Percentiles rank a stretch among this genome's conserved stretches.
phyloP scores from a whole-genome alignment of 176 grass and related monocot genomes.

The Bonia amplexicaulis region DNA sequence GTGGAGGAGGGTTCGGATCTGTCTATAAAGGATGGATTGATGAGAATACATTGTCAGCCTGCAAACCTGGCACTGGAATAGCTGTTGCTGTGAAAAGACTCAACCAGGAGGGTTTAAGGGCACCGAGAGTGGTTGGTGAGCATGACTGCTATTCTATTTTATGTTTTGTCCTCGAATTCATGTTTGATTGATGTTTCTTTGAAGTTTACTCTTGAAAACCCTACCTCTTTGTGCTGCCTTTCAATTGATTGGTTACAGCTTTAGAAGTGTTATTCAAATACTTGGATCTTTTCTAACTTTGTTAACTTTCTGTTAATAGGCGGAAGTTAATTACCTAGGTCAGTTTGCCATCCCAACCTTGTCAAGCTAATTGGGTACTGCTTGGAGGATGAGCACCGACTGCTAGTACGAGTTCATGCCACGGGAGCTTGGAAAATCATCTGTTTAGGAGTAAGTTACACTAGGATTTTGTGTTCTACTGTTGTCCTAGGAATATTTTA shows the following conservation, averaged over 20 bases:
- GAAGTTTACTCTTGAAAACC: neutral
- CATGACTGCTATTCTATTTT: slow-evolving; percentile 15
- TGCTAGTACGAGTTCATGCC: slow-evolving; percentile 95
- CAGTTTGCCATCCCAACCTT: slow-evolving; percentile 81
- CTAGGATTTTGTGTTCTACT: neutral
- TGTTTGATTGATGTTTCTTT: neutral
- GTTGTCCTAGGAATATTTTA: neutral
- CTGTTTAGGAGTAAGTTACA: slow-evolving; percentile 81
- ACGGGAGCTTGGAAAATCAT: slow-evolving; percentile 96
- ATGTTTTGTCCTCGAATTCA: neutral
- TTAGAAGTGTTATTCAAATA: neutral
- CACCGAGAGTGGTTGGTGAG: slow-evolving; percentile 91
- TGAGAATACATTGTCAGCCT: slow-evolving; percentile 52
- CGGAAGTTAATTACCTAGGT: slow-evolving; percentile 89
- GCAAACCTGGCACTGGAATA: slow-evolving; percentile 68
- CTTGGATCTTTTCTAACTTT: slow-evolving; percentile 17
- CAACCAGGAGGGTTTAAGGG: slow-evolving; percentile 74
- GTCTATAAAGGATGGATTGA: slow-evolving; percentile 94
- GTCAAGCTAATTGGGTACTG: slow-evolving; percentile 83
- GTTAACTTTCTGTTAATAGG: slow-evolving; percentile 34
- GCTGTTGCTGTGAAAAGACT: slow-evolving; percentile 82
- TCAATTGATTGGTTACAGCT: neutral
- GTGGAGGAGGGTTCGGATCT: slow-evolving; percentile 79
- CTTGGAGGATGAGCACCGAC: slow-evolving; percentile 72
- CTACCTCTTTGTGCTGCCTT: neutral